These are phyloP conservation scores for Gossypium schwendimanii DNA, from an alignment of 441 rosid species.

Conservation along the genomic window DNA sequence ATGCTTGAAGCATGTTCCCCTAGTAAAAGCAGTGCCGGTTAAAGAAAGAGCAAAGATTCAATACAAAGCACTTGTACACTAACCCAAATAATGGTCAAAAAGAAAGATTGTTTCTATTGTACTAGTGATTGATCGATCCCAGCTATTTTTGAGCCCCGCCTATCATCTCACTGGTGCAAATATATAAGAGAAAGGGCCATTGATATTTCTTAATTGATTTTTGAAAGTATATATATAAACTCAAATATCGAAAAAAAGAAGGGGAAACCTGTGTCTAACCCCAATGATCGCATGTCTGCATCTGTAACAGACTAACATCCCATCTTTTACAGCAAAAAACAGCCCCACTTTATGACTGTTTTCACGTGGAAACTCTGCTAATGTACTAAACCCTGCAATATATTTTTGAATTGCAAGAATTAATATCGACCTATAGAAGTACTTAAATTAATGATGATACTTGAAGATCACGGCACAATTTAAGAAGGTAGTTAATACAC, in stretches of 20 bases:
- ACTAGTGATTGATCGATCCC: background rate
- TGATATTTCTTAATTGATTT: too few relatives aligned
- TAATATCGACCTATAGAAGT: background rate
- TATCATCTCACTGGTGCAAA: background rate
- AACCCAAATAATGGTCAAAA: background rate
- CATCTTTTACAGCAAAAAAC: background rate
- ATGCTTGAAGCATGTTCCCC: slow-evolving; percentile 15
- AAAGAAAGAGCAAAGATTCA: background rate
- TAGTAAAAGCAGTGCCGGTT: slow-evolving; percentile 4
- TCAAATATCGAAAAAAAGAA: too few relatives aligned
- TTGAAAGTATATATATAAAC: too few relatives aligned
- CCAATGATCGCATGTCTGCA: background rate
- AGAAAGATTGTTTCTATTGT: background rate
- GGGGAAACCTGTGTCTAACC: too few relatives aligned
- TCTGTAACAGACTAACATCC: background rate
- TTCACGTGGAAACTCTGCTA: slow-evolving; percentile 22
- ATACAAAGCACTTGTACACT: background rate
- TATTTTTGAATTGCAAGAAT: background rate
- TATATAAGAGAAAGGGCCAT: background rate
- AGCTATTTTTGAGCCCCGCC: background rate
- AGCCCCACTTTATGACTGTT: slow-evolving; percentile 6
- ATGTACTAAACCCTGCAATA: background rate
- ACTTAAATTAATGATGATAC: background rate
- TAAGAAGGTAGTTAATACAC: background rate
- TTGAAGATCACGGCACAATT: background rate